These are phyloP conservation scores for Daedalea quercina DNA, from an alignment of 768 basidiomycete species.

Conservation along the genomic window DNA sequence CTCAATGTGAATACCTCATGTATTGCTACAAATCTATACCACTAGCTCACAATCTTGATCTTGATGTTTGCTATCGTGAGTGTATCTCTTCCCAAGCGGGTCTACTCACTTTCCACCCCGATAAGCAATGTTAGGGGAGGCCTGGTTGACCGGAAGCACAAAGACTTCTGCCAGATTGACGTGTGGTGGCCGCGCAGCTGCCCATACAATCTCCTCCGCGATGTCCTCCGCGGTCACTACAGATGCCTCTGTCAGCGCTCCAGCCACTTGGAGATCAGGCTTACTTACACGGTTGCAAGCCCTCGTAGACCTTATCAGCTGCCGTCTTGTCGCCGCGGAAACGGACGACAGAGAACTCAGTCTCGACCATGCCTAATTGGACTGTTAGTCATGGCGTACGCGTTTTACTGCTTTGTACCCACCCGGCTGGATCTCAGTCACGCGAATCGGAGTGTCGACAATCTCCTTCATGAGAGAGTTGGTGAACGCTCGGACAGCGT, in stretches of 20 bases:
- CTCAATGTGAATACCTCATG: neutral
- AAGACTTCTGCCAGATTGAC: conserved; percentile 85
- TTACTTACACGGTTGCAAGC: conserved; percentile 76
- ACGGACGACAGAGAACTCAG: conserved; percentile 88
- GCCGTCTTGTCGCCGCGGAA: conserved; percentile 78
- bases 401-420: conserved; percentile 6
- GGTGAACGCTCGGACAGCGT: conserved; percentile 83
- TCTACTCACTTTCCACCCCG: conserved; percentile 34
- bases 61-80: neutral
- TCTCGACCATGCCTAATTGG: conserved; percentile 79
- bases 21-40: conserved; percentile 1
- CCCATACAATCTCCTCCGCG: conserved; percentile 98
- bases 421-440: conserved; percentile 94
- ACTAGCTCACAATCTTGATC: neutral
- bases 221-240: conserved; percentile 80
- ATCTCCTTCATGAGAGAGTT: conserved; percentile 78
- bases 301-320: conserved; percentile 89
- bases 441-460: conserved; percentile 88
- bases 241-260: neutral
- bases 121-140: conserved; percentile 58
- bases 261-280: neutral
- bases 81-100: neutral
- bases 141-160: conserved; percentile 77
- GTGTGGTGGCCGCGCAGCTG: conserved; percentile 84
- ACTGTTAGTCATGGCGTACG: neutral